Evolutionary conservation across 2,329 filamentous ascomycete species (phyloP).

Genomic region (Penicillium sp.): DNA sequence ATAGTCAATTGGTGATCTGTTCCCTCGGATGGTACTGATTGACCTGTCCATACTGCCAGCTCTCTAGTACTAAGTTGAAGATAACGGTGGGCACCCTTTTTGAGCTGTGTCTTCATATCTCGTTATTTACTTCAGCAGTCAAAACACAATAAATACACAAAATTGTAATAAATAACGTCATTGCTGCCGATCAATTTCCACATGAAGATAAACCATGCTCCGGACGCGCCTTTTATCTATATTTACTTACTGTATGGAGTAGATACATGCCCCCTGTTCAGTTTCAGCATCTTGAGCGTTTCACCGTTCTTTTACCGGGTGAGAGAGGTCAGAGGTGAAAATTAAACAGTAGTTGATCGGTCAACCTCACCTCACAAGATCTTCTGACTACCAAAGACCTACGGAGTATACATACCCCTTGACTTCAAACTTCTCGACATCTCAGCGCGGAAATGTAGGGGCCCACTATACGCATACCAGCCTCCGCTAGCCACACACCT

Average conservation of each 20-base stretch:
- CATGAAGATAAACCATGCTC: neutral
- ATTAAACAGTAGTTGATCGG: neutral
- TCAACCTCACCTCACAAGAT: neutral
- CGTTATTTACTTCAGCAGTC: neutral
- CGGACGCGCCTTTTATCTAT: no score
- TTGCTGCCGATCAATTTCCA: neutral
- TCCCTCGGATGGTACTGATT: neutral
- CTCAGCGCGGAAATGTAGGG: neutral
- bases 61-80: neutral
- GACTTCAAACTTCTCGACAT: neutral
- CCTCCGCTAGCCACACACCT: no score
- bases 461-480: no score
- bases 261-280: no score
- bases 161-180: constrained; percentile 10
- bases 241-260: no score
- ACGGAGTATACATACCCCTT: neutral
- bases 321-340: neutral
- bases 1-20: neutral
- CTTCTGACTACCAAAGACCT: neutral
- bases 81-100: neutral
- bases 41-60: neutral
- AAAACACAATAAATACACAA: neutral
- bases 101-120: neutral
- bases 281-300: neutral
- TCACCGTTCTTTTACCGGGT: neutral